phyloP scores from a whole-genome alignment of 768 basidiomycete genomes.

The Mycena filopes region DNA sequence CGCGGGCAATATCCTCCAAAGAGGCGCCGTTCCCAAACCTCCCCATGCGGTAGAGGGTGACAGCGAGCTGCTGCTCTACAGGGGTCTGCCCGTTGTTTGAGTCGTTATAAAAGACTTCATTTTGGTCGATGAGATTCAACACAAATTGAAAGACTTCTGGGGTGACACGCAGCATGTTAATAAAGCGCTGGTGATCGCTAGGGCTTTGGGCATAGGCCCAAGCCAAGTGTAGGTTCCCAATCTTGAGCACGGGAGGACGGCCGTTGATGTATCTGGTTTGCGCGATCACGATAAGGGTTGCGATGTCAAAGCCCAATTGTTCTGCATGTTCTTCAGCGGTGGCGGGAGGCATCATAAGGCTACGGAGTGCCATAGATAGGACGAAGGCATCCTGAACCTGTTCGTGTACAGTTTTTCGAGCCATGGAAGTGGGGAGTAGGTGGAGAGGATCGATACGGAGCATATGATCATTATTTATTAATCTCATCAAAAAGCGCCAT shows the following conservation, averaged over 20 bases:
- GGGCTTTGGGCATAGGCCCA: background rate
- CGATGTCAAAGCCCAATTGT: background rate
- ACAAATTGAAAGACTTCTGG: conserved; percentile 1
- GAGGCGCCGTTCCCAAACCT: conserved; percentile 31
- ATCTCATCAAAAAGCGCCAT: no score
- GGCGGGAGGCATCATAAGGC: background rate
- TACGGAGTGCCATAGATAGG: background rate
- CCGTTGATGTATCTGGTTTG: background rate
- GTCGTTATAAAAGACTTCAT: conserved; percentile 21
- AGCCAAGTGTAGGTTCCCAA: background rate
- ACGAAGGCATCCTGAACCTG: background rate
- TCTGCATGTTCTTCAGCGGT: background rate
- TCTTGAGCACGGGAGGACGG: background rate
- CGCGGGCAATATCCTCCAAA: conserved; percentile 28
- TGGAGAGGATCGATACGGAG: background rate
- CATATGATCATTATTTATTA: no score
- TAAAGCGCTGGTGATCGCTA: background rate
- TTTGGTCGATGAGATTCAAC: background rate
- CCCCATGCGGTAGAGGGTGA: conserved; percentile 14
- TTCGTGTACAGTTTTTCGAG: background rate
- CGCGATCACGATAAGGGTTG: background rate
- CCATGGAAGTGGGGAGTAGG: background rate
- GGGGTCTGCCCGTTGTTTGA: conserved; percentile 21
- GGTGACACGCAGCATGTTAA: conserved; percentile 6
- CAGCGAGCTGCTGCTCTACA: conserved; percentile 32